phyloP scores from a whole-genome alignment of 768 basidiomycete genomes.

The Trichaptum fuscoviolaceum region DNA sequence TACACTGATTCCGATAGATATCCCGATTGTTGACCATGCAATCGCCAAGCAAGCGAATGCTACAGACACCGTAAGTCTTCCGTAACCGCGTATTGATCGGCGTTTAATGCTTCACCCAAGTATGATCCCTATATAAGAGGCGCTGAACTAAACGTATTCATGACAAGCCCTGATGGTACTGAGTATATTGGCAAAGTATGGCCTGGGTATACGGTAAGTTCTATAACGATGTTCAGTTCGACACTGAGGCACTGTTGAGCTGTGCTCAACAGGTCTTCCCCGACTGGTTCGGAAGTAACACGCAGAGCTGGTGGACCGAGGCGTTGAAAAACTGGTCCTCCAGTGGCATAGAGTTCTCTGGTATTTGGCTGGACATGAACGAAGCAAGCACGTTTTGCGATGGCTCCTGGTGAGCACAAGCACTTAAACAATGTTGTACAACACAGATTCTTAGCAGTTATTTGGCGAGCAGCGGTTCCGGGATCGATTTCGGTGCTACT shows the following conservation, averaged over 20 bases:
- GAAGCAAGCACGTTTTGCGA: conserved; percentile 60
- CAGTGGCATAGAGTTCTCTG: conserved; percentile 50
- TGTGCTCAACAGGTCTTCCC: conserved; percentile 41
- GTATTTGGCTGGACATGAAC: conserved; percentile 71
- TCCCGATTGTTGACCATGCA: conserved; percentile 70
- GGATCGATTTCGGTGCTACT: conserved; percentile 50
- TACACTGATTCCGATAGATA: conserved; percentile 33
- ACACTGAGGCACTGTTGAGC: conserved; percentile 8
- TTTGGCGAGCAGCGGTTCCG: conserved; percentile 43
- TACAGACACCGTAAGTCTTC: conserved; percentile 53
- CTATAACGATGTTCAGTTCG: background rate
- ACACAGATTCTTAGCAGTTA: background rate
- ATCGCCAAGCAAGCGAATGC: conserved; percentile 51
- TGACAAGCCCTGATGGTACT: conserved; percentile 70
- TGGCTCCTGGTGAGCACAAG: conserved; percentile 42
- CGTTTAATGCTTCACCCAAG: conserved; percentile 26
- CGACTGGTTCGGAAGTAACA: conserved; percentile 54
- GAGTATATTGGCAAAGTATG: conserved; percentile 73
- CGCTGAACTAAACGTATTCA: conserved; percentile 54
- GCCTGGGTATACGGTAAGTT: conserved; percentile 64
- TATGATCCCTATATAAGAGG: conserved; percentile 67
- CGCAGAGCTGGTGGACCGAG: conserved; percentile 57
- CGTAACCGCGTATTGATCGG: background rate
- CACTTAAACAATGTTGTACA: background rate
- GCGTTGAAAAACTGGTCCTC: conserved; percentile 50